Evolutionary conservation across 352 stramenopile species (phyloP), one percentile per base, ranked within the genome.

Genomic region (Pythium chondricola): DNA sequence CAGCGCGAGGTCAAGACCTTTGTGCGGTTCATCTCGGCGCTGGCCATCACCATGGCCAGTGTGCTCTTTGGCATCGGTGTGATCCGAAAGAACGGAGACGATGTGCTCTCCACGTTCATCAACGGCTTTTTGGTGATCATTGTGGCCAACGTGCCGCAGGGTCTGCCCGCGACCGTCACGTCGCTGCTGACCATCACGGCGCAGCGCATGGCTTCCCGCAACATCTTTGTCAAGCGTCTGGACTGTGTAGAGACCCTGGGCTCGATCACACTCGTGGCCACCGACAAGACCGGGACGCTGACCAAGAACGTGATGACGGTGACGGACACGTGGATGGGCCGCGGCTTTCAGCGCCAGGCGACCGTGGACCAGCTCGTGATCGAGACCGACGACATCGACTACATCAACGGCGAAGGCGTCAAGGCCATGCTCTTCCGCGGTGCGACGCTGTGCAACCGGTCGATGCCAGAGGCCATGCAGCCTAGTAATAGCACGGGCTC

Each of bases 221-320:
- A 88, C 46, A 83, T 89, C 39, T 95, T 98, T 43, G 87, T 98
- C 11, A 88, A 88, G 40, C 65, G 85, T 2, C 49, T 97, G 2
- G 79, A 84, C 24, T 88, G 87, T 20, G 91, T 97, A 40, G 82
- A 97, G 57, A 88, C 92, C 9, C 66, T 97, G 43, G 88, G 84
- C 3, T 75, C 71, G 22, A 96, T 96, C 65, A 74, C 69, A 36
- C 69, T 97, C 18, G 74, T 98, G 16, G 96, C 88, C 24, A 95
- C 83, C 0, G 93, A 98, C 67, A 97, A 97, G 66, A 97, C 89
- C 2, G 88, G 86, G 20, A 97, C 89, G 36, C 74, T 97, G 6
- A 98, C 92, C 4, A 77, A 74, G 52, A 79, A 76, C 60, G 63
- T 83, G 39, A 75, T 80, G 79, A 71, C 71, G 13, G 58, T 80